Evolutionary conservation across 2,329 filamentous ascomycete species (phyloP).

Genomic region (Colletotrichum horii): DNA sequence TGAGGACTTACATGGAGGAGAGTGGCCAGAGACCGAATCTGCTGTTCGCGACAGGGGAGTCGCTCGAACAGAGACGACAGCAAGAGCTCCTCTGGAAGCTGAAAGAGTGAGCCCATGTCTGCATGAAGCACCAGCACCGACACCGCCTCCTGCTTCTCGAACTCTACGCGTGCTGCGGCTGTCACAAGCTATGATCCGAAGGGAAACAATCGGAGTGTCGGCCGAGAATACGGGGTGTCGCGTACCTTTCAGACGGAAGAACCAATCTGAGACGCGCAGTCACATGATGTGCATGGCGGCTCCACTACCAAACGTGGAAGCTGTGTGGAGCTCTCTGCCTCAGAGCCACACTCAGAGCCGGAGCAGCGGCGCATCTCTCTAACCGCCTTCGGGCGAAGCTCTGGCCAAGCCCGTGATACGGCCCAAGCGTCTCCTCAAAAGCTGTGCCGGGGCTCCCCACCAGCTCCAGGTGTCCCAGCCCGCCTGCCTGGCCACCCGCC

Average conservation of each 20-base stretch:
- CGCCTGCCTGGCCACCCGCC: not conserved
- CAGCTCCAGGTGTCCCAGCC: not conserved
- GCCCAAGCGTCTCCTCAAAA: not conserved
- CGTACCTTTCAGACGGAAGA: not conserved
- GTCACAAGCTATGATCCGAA: not conserved
- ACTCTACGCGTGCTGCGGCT: not conserved
- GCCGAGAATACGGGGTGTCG: not conserved
- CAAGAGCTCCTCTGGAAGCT: constrained; percentile 57
- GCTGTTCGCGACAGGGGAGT: constrained; percentile 63
- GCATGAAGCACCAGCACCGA: not conserved
- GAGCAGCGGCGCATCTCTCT: not conserved
- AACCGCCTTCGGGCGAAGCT: not conserved
- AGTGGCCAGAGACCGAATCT: constrained; percentile 63
- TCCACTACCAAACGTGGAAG: not conserved
- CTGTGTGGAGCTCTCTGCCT: not conserved
- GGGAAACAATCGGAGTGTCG: not conserved
- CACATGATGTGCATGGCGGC: not conserved
- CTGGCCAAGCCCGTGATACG: not conserved
- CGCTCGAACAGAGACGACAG: constrained; percentile 48
- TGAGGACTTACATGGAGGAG: constrained; percentile 53
- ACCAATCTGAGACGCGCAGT: constrained; percentile 10
- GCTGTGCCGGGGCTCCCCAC: not conserved
- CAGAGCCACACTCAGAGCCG: not conserved
- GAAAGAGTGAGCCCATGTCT: constrained; percentile 47
- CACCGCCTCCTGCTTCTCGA: not conserved